Evolutionary conservation across 495 filamentous ascomycete genomes (phyloP).

Genomic region (Hyaloscypha bicolor): DNA sequence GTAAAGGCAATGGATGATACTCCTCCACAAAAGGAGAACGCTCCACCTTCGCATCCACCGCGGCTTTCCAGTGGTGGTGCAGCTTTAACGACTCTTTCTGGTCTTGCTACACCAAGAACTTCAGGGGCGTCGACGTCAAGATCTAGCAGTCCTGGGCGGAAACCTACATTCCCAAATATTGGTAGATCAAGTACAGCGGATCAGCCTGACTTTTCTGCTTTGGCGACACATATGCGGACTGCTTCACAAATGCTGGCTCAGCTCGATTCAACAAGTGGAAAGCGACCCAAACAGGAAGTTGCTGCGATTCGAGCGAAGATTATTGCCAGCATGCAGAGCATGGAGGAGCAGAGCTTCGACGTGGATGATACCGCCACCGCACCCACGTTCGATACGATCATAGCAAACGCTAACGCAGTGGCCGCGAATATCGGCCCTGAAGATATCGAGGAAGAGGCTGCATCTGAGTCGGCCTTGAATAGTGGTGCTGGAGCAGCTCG

Average conservation of each 20-base stretch:
- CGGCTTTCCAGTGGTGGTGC: constrained; percentile 58
- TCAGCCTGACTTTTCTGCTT: constrained; percentile 69
- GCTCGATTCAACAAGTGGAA: constrained; percentile 70
- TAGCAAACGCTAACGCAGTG: constrained; percentile 49
- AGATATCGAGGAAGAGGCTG: constrained; percentile 37
- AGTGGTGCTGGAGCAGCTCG: constrained; percentile 68
- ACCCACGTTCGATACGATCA: constrained; percentile 73
- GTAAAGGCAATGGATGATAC: constrained; percentile 54
- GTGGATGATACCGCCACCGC: constrained; percentile 54
- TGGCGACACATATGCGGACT: constrained; percentile 79
- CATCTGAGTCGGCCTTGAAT: constrained; percentile 44
- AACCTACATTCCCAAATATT: constrained; percentile 48
- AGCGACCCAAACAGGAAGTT: constrained; percentile 70
- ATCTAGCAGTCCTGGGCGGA: constrained; percentile 61
- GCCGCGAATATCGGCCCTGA: constrained; percentile 46
- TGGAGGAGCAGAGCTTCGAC: constrained; percentile 79
- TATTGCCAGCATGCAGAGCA: constrained; percentile 79
- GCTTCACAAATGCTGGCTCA: constrained; percentile 80
- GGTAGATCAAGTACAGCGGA: constrained; percentile 47
- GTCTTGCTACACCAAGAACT: constrained; percentile 52
- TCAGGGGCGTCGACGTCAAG: constrained; percentile 55
- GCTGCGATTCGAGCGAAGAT: constrained; percentile 76
- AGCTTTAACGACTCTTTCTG: constrained; percentile 49
- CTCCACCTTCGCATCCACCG: constrained; percentile 37
- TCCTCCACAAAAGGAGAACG: constrained; percentile 22